These are phyloP conservation scores for Drechslerella stenobrocha DNA, from an alignment of 2,329 filamentous ascomycete genomes.

Conservation along the genomic window DNA sequence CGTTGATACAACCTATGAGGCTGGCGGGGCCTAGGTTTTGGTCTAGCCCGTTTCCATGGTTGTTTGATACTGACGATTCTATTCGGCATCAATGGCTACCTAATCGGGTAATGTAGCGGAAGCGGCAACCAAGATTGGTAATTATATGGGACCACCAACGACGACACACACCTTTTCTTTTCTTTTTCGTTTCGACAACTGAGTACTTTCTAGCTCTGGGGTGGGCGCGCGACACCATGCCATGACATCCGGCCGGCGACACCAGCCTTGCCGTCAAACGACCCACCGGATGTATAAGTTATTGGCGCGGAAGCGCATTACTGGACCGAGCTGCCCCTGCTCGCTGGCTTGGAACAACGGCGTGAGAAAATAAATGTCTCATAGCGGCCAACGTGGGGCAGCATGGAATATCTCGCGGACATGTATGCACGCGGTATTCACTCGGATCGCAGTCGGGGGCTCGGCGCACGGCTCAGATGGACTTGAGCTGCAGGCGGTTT, in stretches of 20 bases:
- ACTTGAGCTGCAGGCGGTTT: neutral
- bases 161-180: neutral
- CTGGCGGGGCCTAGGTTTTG: neutral
- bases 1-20: neutral
- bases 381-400: neutral
- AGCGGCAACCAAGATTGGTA: constrained; percentile 7
- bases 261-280: constrained; percentile 1
- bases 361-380: neutral
- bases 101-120: neutral
- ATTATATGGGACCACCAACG: neutral
- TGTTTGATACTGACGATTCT: neutral
- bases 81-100: neutral
- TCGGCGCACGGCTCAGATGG: neutral
- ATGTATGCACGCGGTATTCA: neutral
- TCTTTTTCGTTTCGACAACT: too few species aligned
- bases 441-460: neutral
- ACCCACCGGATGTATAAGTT: too few species aligned
- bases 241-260: neutral
- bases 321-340: neutral
- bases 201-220: neutral
- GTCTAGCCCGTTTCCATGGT: neutral
- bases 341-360: neutral
- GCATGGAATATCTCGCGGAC: neutral
- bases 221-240: neutral
- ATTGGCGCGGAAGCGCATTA: neutral